Evolutionary conservation across 176 grass and related monocot genomes (phyloP).

Genomic region (Sorghum bicolor): Sorghum_bicolor_NCBIv3 NC_012873.2:5448001-5448500

Average conservation of each 20-base stretch:
- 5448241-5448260: constrained; percentile 36
- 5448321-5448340: constrained; percentile 22
- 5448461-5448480: constrained; percentile 25
- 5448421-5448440: constrained; percentile 95
- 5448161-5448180: constrained; percentile 76
- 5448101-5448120: not conserved
- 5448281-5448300: not conserved
- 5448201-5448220: constrained; percentile 66
- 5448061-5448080: not conserved
- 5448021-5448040: constrained; percentile 20
- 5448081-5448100: not conserved
- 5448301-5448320: constrained; percentile 23
- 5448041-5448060: not conserved
- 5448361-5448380: constrained; percentile 96
- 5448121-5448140: constrained; percentile 32
- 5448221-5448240: constrained; percentile 92
- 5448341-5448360: constrained; percentile 82
- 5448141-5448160: constrained; percentile 93
- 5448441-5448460: constrained; percentile 64
- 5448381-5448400: constrained; percentile 95
- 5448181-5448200: constrained; percentile 82
- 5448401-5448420: constrained; percentile 79
- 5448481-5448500: not conserved
- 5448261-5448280: not conserved
- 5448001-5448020: constrained; percentile 71